These are phyloP conservation scores for Rhizopus delemar DNA, from an alignment of 371 early-diverging fungal species.

Conservation along the genomic window DNA sequence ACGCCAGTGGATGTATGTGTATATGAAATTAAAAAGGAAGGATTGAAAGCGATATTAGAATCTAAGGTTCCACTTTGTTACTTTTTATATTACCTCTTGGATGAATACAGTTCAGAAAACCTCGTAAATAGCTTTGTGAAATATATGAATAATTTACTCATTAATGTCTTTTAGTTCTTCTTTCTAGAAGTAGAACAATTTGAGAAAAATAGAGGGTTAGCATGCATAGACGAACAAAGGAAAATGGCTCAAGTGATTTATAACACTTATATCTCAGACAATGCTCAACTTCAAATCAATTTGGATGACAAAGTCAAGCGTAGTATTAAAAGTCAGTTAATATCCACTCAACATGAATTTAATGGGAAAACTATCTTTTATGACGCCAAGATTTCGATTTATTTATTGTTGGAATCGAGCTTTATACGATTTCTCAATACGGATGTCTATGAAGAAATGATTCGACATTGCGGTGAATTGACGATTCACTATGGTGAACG, in stretches of 20 bases:
- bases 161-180: conserved; percentile 41
- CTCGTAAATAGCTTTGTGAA: conserved; percentile 31
- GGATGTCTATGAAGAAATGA: conserved; percentile 31
- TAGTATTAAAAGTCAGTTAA: conserved; percentile 12
- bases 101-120: conserved; percentile 58
- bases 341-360: conserved; percentile 18
- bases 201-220: conserved; percentile 27
- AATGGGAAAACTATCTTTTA: neutral
- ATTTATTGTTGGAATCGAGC: conserved; percentile 47
- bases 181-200: conserved; percentile 56
- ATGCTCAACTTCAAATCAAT: conserved; percentile 55
- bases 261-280: conserved; percentile 43
- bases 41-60: conserved; percentile 53
- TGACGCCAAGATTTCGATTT: conserved; percentile 46
- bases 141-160: neutral
- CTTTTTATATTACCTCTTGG: conserved; percentile 52
- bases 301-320: conserved; percentile 52
- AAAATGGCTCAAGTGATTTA: conserved; percentile 51
- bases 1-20: conserved; percentile 53
- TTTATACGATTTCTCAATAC: conserved; percentile 41
- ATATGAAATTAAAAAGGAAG: conserved; percentile 51
- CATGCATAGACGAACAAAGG: conserved; percentile 14
- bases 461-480: conserved; percentile 33
- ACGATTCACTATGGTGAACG: conserved; percentile 30
- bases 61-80: conserved; percentile 61